Conservation (phyloP, 176 grass and related monocot genomes). For the Bolboschoenus planiculmis region DNA sequence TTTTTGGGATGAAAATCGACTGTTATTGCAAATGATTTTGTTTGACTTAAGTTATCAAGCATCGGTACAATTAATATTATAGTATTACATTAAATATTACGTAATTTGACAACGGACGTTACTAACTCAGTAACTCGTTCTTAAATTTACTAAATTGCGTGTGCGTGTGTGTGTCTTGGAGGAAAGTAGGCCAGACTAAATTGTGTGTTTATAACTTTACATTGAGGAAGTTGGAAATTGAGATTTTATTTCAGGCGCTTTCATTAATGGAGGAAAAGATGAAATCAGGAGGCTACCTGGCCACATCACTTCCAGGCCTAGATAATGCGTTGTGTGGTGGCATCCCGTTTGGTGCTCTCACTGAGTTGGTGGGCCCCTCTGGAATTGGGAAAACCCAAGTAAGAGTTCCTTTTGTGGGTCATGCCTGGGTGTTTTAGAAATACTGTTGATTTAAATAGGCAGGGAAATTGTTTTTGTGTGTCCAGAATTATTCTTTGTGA, state of each 20-base stretch:
- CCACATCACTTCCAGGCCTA: slow-evolving; percentile 56
- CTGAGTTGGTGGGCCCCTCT: slow-evolving; percentile 76
- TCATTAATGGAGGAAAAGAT: slow-evolving; percentile 37
- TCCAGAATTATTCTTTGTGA: not conserved
- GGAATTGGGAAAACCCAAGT: slow-evolving; percentile 97
- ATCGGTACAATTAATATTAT: not conserved
- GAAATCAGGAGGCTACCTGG: slow-evolving; percentile 37
- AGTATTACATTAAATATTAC: not conserved
- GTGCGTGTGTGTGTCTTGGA: not conserved
- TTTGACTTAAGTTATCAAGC: not conserved
- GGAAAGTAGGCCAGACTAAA: not conserved
- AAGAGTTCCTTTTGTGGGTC: not conserved
- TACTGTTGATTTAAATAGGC: not conserved
- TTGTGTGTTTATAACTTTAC: not conserved
- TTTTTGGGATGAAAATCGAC: not conserved
- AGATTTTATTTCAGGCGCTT: slow-evolving; percentile 28
- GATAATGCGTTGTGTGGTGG: slow-evolving; percentile 78
- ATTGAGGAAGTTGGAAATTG: not conserved
- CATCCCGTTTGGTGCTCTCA: slow-evolving; percentile 65
- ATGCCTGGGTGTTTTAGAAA: not conserved
- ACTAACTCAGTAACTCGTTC: not conserved
- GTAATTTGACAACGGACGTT: not conserved
- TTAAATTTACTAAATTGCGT: not conserved
- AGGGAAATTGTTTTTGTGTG: not conserved
- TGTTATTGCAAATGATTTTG: not conserved